A percentile compares a stretch with the other conserved stretches of the same genome.
phyloP scores from a whole-genome alignment of 345 rosid genomes.

The Toxicodendron radicans region DNA sequence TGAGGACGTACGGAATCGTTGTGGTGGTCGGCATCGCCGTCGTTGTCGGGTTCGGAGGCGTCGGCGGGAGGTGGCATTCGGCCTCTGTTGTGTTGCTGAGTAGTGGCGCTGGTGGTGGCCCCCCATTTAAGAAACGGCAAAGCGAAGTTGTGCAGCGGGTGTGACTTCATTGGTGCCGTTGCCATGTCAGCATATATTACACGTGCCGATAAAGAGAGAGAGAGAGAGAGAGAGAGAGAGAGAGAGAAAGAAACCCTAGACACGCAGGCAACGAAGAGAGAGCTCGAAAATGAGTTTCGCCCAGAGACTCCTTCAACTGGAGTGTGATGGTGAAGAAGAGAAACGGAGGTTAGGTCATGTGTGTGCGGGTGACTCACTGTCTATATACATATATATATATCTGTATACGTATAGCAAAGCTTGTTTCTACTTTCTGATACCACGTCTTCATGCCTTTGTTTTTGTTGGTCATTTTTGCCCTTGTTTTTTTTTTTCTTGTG shows the following conservation, averaged over 20 bases:
- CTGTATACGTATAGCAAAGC: not conserved
- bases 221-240: not conserved
- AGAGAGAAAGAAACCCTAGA: constrained; percentile 1
- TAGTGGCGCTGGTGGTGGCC: constrained; percentile 24
- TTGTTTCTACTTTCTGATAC: no score
- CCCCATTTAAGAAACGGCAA: constrained; percentile 61
- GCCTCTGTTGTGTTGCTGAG: constrained; percentile 9
- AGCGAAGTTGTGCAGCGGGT: constrained; percentile 74
- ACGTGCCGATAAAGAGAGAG: not conserved
- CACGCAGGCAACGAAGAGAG: not conserved
- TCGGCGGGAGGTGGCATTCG: constrained; percentile 18
- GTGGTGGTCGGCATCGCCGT: constrained; percentile 5
- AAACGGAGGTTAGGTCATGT: constrained; percentile 2
- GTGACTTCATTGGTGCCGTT: constrained; percentile 60
- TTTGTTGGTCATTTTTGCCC: not conserved
- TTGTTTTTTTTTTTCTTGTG: not conserved
- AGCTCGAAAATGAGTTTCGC: not conserved
- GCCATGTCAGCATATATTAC: constrained; percentile 35
- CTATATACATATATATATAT: not conserved
- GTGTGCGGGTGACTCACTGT: not conserved
- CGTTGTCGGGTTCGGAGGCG: not conserved
- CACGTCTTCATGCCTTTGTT: not conserved
- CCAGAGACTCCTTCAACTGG: not conserved
- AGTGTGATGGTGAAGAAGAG: not conserved
- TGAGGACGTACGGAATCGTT: constrained; percentile 20